Percentiles rank a stretch among this genome's conserved stretches.
Evolutionary conservation across 2,329 filamentous ascomycete genomes (phyloP).

Genomic region (Penicillium sp.): DNA sequence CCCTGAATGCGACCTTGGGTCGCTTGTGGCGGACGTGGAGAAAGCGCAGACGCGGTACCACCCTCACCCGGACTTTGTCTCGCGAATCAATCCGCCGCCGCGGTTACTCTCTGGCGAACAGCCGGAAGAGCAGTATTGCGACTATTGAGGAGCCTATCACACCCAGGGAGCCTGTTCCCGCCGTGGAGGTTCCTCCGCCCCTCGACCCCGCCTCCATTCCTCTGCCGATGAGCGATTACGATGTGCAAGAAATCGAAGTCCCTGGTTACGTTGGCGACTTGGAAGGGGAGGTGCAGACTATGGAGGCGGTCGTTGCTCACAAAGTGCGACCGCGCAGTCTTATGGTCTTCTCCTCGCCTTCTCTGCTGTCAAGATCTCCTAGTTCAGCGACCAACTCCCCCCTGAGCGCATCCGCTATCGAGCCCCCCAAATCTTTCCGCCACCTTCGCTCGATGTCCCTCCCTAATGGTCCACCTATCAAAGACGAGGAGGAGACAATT

Average conservation of each 20-base stretch:
- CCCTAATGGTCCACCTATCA: constrained; percentile 41
- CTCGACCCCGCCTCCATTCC: constrained; percentile 35
- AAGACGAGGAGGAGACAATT: constrained; percentile 15
- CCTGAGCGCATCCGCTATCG: constrained; percentile 23
- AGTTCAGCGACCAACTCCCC: constrained; percentile 28
- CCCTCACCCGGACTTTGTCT: constrained; percentile 43
- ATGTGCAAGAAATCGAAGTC: constrained; percentile 70
- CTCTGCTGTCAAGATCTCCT: constrained; percentile 29
- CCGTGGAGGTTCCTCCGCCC: constrained; percentile 2
- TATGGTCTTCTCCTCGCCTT: constrained; percentile 40
- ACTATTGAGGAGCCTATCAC: constrained; percentile 34
- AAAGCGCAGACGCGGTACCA: constrained; percentile 59
- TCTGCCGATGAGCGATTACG: constrained; percentile 32
- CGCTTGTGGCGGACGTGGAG: constrained; percentile 94
- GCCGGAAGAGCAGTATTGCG: constrained; percentile 41
- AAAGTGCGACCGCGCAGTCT: constrained; percentile 47
- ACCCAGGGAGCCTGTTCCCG: constrained; percentile 16
- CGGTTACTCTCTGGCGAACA: constrained; percentile 27
- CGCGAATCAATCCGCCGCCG: constrained; percentile 42
- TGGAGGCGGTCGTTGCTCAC: constrained; percentile 38
- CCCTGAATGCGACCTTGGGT: constrained; percentile 83
- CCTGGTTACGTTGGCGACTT: constrained; percentile 65
- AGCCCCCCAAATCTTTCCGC: constrained; percentile 26
- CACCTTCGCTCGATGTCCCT: constrained; percentile 52
- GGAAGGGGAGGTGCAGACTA: constrained; percentile 57